A percentile compares a stretch with the other conserved stretches of the same genome.
Conservation (phyloP, 2,329 filamentous ascomycete species). For the Penicillium decumbens region DNA sequence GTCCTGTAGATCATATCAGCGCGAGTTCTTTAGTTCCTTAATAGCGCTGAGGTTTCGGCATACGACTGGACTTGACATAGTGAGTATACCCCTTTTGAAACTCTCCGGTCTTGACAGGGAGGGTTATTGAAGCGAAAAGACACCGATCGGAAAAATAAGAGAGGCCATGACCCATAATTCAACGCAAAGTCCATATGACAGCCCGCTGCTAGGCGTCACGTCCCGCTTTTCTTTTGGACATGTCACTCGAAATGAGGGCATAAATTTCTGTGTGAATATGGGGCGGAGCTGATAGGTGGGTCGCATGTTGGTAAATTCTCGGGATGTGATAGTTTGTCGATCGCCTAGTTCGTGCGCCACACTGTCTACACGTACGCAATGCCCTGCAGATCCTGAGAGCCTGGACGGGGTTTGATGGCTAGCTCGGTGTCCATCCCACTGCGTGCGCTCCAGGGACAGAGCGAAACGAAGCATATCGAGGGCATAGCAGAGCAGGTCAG, state of each 20-base stretch:
- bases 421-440: not conserved
- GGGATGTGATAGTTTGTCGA: slow-evolving; percentile 18
- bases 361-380: not conserved
- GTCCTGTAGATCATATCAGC: slow-evolving; percentile 24
- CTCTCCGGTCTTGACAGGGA: not conserved
- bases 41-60: not conserved
- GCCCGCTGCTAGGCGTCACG: slow-evolving; percentile 7
- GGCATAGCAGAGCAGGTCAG: not conserved
- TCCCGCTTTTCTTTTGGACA: slow-evolving; percentile 24
- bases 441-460: not conserved
- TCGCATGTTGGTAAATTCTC: slow-evolving; percentile 10
- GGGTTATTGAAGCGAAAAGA: slow-evolving; percentile 5
- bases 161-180: slow-evolving; percentile 8
- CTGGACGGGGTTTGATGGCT: not conserved
- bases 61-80: slow-evolving; percentile 19
- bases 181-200: slow-evolving; percentile 5
- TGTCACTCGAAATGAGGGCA: slow-evolving; percentile 23
- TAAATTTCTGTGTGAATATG: not conserved
- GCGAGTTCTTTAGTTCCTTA: too few relatives aligned
- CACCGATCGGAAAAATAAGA: not conserved
- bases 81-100: slow-evolving; percentile 2
- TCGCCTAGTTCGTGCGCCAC: slow-evolving; percentile 18
- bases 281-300: slow-evolving; percentile 15
- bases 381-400: not conserved
- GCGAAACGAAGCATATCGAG: not conserved